Evolutionary conservation across 768 basidiomycete genomes (phyloP).

Genomic region (Podaxis sp.): DNA sequence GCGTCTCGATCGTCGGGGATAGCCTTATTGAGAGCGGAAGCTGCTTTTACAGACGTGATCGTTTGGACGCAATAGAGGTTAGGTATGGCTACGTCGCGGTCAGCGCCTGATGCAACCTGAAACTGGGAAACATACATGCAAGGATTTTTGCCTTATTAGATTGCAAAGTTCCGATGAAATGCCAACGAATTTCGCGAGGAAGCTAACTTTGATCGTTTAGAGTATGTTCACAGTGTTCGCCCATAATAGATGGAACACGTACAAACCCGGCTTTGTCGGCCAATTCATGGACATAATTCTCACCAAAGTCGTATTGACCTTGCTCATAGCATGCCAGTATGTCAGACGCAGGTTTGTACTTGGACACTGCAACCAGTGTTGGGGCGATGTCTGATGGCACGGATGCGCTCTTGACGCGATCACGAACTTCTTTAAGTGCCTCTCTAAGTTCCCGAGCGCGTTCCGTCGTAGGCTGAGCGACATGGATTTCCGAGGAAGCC

Average conservation of each 20-base stretch:
- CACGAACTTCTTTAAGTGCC: conserved; percentile 50
- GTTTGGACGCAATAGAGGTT: conserved; percentile 90
- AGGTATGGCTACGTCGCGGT: conserved; percentile 60
- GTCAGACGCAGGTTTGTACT: conserved; percentile 88
- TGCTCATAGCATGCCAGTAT: conserved; percentile 78
- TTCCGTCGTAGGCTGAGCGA: conserved; percentile 30
- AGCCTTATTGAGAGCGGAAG: conserved; percentile 74
- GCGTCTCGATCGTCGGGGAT: conserved; percentile 51
- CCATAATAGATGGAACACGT: conserved; percentile 21
- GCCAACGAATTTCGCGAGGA: conserved; percentile 89
- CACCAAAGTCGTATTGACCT: conserved; percentile 91
- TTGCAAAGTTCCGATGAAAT: conserved; percentile 93
- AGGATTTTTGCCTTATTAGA: conserved; percentile 92
- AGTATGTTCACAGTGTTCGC: background rate
- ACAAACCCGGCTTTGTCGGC: conserved; percentile 81
- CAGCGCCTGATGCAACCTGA: background rate
- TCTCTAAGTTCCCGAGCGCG: conserved; percentile 51
- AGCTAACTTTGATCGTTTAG: conserved; percentile 47
- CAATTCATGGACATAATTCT: conserved; percentile 96
- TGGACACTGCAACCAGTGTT: conserved; percentile 84
- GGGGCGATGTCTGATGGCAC: conserved; percentile 28
- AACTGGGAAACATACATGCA: conserved; percentile 52
- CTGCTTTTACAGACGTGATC: conserved; percentile 76
- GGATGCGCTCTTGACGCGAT: conserved; percentile 41
- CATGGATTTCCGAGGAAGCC: background rate